Evolutionary conservation across 805 yeast species (phyloP).

Genomic region (Torulaspora indica): DNA sequence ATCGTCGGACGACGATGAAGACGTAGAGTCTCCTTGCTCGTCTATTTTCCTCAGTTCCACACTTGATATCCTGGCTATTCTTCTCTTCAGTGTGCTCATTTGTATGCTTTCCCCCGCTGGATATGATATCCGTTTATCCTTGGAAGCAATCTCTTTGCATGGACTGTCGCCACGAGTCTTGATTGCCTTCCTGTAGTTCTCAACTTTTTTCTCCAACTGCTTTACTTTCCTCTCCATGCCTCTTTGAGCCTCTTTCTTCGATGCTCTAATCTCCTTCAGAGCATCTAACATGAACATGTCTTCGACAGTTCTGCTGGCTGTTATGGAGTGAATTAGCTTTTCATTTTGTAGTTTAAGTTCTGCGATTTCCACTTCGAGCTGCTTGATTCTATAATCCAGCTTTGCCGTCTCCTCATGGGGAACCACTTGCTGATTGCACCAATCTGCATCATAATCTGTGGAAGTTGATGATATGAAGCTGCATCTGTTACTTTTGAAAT

Average conservation of each 20-base stretch:
- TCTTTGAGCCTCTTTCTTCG: slow-evolving; percentile 13
- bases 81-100: slow-evolving; percentile 14
- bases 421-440: slow-evolving; percentile 15
- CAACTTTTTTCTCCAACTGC: slow-evolving; percentile 31
- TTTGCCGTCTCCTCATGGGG: slow-evolving; percentile 19
- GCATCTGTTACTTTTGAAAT: slow-evolving; percentile 24
- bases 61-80: slow-evolving; percentile 28
- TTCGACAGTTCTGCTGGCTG: slow-evolving; percentile 25
- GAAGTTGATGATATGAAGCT: slow-evolving; percentile 34
- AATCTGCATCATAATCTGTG: slow-evolving; percentile 28
- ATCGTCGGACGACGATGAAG: slow-evolving; percentile 22
- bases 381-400: slow-evolving; percentile 32
- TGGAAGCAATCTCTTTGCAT: slow-evolving; percentile 1
- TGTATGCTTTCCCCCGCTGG: slow-evolving; percentile 7
- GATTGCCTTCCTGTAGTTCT: slow-evolving; percentile 26
- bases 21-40: slow-evolving; percentile 24
- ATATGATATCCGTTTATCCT: slow-evolving; percentile 7
- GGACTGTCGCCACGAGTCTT: slow-evolving; percentile 19
- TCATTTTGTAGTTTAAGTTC: slow-evolving; percentile 36
- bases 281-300: slow-evolving; percentile 26
- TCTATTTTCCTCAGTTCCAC: slow-evolving; percentile 26
- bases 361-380: slow-evolving; percentile 32
- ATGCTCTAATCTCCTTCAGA: slow-evolving; percentile 10
- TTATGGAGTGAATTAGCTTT: slow-evolving; percentile 30
- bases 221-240: slow-evolving; percentile 29